These are phyloP conservation scores for Quercus tomentella DNA, from an alignment of 331 rosid genomes.

Conservation along the genomic window DNA sequence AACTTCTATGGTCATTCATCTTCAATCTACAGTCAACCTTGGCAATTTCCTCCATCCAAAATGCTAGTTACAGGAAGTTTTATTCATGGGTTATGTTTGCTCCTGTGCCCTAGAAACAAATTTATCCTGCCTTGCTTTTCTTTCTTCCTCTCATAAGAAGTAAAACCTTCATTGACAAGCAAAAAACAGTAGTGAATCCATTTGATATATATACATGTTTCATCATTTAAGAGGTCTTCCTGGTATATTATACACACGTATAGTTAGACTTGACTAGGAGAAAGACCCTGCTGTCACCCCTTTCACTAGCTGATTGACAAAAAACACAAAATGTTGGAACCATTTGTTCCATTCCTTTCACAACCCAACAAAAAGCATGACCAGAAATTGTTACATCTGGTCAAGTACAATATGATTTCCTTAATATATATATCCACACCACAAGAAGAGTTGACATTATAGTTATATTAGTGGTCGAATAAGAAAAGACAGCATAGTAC, in stretches of 20 bases:
- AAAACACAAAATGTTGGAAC: not conserved
- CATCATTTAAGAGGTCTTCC: not conserved
- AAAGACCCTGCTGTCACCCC: not conserved
- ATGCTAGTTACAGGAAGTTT: slow-evolving; percentile 96
- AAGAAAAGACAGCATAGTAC: not conserved
- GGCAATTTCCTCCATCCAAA: slow-evolving; percentile 85
- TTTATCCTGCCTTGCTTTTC: not conserved
- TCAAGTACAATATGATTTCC: not conserved
- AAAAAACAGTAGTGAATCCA: not conserved
- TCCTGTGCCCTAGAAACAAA: not conserved
- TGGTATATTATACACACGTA: not conserved
- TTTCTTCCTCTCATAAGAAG: not conserved
- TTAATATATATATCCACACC: not conserved
- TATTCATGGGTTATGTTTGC: slow-evolving; percentile 78
- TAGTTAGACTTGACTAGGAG: not conserved
- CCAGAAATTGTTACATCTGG: not conserved
- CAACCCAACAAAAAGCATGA: not conserved
- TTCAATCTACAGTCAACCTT: slow-evolving; percentile 94
- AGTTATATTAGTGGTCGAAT: not conserved
- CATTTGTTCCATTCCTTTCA: not conserved
- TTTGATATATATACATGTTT: not conserved
- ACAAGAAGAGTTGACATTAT: not conserved
- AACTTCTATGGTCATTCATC: slow-evolving; percentile 95
- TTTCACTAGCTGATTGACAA: not conserved
- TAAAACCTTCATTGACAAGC: not conserved